Conservation (phyloP, 2,329 filamentous ascomycete genomes). For the Cucurbitaria berberidis region DNA sequence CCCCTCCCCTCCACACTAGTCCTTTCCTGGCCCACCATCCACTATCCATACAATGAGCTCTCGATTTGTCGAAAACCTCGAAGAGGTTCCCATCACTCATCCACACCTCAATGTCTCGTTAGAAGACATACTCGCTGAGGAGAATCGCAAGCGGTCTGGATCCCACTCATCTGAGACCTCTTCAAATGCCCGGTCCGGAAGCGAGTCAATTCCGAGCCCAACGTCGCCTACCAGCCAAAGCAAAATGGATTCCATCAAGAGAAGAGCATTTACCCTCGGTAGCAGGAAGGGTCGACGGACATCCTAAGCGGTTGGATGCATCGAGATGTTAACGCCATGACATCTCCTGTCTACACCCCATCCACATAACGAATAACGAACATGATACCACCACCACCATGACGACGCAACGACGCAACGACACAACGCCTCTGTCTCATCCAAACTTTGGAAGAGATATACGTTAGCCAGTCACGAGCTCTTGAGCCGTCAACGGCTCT, state of each 20-base stretch:
- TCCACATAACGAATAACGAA: not conserved
- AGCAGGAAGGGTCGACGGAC: constrained; percentile 41
- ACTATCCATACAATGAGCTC: constrained; percentile 37
- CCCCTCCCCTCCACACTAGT: not conserved
- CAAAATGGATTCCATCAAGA: constrained; percentile 30
- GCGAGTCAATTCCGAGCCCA: constrained; percentile 27
- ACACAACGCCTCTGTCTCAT: constrained; percentile 20
- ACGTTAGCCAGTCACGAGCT: not conserved
- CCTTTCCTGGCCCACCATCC: not conserved
- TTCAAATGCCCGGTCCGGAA: constrained; percentile 23
- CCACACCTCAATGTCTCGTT: constrained; percentile 49
- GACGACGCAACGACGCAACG: too few relatives aligned
- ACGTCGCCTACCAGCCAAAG: constrained; percentile 37
- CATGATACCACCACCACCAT: constrained; percentile 4
- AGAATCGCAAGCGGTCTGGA: constrained; percentile 41
- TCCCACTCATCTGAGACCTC: constrained; percentile 41
- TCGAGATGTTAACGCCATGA: not conserved
- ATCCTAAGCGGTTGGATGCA: not conserved
- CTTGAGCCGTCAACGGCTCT: not conserved
- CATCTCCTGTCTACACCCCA: not conserved
- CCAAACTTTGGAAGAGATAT: constrained; percentile 42
- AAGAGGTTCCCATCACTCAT: constrained; percentile 46
- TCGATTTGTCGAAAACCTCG: constrained; percentile 49
- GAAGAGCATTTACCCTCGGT: constrained; percentile 39
- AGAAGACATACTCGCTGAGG: constrained; percentile 49